Conservation (phyloP, 768 basidiomycete species). For the Boletus barrowsii region DNA sequence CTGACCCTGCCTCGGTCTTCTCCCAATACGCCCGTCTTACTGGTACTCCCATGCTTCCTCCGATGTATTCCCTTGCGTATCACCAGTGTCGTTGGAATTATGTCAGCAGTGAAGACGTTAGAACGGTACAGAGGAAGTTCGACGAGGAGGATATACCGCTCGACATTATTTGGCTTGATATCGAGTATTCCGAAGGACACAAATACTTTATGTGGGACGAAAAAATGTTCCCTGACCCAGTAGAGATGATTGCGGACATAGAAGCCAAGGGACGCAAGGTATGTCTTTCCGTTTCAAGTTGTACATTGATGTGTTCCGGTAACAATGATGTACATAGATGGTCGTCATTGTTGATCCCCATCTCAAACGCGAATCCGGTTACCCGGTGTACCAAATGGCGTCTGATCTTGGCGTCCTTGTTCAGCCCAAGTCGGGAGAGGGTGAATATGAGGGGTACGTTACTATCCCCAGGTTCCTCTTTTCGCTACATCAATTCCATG, state of each 20-base stretch:
- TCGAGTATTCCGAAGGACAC: constrained; percentile 91
- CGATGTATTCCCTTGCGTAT: constrained; percentile 88
- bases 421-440: constrained; percentile 74
- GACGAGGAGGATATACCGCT: constrained; percentile 95
- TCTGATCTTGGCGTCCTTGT: constrained; percentile 79
- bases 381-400: constrained; percentile 84
- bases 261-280: constrained; percentile 86
- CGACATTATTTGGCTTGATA: constrained; percentile 97
- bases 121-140: constrained; percentile 80
- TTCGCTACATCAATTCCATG: not conserved
- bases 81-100: constrained; percentile 99
- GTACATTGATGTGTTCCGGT: not conserved
- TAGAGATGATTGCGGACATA: constrained; percentile 89
- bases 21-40: constrained; percentile 83
- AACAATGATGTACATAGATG: constrained; percentile 55
- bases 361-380: constrained; percentile 75
- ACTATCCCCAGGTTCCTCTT: not conserved
- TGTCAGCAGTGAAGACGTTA: constrained; percentile 82
- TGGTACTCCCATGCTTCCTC: constrained; percentile 83
- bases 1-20: constrained; percentile 78
- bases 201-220: constrained; percentile 98
- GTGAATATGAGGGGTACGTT: constrained; percentile 80
- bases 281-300: not conserved
- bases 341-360: constrained; percentile 98
- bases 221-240: constrained; percentile 90